phyloP scores from a whole-genome alignment of 495 filamentous ascomycete species.

The Penicillium longicatenatum region DNA sequence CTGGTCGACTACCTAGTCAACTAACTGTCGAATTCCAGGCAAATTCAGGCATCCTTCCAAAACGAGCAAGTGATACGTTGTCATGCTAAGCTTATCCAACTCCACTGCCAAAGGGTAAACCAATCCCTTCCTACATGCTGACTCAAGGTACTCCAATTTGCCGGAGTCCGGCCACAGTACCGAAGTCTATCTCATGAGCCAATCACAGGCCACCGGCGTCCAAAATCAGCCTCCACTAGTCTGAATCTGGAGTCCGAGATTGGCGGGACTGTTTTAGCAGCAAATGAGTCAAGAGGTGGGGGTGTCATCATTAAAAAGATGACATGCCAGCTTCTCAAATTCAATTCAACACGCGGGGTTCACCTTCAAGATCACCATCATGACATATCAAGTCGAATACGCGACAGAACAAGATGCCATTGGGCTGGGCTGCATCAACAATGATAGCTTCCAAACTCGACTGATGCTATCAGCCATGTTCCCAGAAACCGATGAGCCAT shows the following conservation, averaged over 20 bases:
- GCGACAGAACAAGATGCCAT: slow-evolving; percentile 25
- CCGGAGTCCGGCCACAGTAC: too few relatives aligned
- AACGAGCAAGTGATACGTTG: too few relatives aligned
- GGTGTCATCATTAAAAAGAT: neutral
- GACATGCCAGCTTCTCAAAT: neutral
- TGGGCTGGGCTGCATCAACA: slow-evolving; percentile 25
- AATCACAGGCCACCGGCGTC: neutral
- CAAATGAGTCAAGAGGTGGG: slow-evolving; percentile 1
- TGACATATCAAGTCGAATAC: slow-evolving; percentile 22
- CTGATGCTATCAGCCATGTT: slow-evolving; percentile 18
- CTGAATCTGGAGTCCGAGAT: slow-evolving; percentile 1
- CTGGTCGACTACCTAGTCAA: too few relatives aligned
- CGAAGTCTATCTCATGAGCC: neutral
- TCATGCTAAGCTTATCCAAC: too few relatives aligned
- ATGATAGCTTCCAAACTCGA: slow-evolving; percentile 21
- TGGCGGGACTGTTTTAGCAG: neutral
- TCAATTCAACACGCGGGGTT: neutral
- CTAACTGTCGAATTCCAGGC: too few relatives aligned
- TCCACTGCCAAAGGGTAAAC: too few relatives aligned
- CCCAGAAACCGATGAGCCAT: slow-evolving; percentile 13
- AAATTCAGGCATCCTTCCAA: too few relatives aligned
- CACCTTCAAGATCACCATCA: neutral
- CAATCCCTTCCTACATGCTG: too few relatives aligned
- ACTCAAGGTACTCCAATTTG: too few relatives aligned
- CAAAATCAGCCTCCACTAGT: neutral